These are phyloP conservation scores for Escovopsis sp. DNA, from an alignment of 2,329 filamentous ascomycete species.

Conservation along the genomic window DNA sequence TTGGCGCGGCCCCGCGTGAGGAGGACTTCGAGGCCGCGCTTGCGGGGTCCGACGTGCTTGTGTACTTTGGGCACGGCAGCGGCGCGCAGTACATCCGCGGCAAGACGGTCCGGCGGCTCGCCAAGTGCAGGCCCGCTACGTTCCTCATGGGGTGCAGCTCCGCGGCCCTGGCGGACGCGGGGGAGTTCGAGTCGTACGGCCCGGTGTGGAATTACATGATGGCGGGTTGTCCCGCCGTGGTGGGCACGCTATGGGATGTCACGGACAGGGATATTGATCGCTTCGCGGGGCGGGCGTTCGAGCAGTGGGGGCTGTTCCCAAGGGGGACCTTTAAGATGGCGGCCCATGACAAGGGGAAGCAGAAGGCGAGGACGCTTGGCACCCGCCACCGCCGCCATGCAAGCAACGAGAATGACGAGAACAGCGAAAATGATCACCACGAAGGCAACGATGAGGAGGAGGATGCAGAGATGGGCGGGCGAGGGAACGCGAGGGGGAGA, in stretches of 20 bases:
- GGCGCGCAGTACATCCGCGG: conserved; percentile 88
- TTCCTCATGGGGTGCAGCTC: conserved; percentile 93
- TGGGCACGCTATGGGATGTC: conserved; percentile 94
- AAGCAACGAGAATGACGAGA: no score
- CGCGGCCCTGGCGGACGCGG: conserved; percentile 59
- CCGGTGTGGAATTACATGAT: conserved; percentile 86
- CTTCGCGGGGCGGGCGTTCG: conserved; percentile 64
- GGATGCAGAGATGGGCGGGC: conserved; percentile 17
- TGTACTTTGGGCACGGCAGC: conserved; percentile 95
- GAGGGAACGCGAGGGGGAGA: background rate
- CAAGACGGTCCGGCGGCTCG: conserved; percentile 63
- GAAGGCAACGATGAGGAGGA: conserved; percentile 12
- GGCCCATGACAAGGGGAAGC: conserved; percentile 13
- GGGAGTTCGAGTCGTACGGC: conserved; percentile 81
- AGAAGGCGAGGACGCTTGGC: conserved; percentile 10
- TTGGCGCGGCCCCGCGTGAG: conserved; percentile 57
- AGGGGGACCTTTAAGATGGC: conserved; percentile 27
- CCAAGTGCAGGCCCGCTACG: conserved; percentile 58
- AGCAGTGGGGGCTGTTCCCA: conserved; percentile 67
- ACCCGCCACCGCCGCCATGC: no score
- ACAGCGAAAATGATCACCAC: conserved; percentile 9
- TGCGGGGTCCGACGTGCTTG: conserved; percentile 50
- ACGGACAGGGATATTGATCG: conserved; percentile 96
- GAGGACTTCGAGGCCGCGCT: conserved; percentile 59
- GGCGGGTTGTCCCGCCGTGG: conserved; percentile 69